Base-by-base conservation (phyloP, 345 rosid species). In the Firmiana major region DNA sequence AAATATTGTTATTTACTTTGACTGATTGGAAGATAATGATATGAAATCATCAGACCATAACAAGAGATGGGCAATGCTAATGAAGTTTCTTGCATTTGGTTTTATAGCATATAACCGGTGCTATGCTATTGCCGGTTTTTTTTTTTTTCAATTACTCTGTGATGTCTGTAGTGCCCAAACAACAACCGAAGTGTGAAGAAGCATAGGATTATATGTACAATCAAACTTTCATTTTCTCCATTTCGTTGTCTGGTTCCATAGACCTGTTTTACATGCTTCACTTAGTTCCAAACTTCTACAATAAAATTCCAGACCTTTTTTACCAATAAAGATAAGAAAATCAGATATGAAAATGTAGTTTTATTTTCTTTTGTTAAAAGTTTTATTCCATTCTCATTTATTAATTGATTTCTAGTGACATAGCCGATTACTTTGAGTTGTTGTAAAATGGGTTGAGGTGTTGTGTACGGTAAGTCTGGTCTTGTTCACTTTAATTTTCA, bases 141-240 rank as follows among this genome's bases (percentile, higher is more conserved):
- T 11, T 11, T 10, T 71, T 24, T 19, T 40, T 40, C 66, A 43
- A 11, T 77, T 17, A 59, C 48, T 17, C 28, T 68, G 31, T 24
- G 9, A n/a, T 19, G 46, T 48, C 70, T 48, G 48, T 57, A 58
- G 28, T 58, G 63, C 16, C 63, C 63, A 59, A 59, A 26, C 36
- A 59, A 26, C 36, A 59, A 59, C 63, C 7, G 12, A 59, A 26
- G 63, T 26, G 63, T 59, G 36, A 59, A 59, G 36, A 59, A 57
- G 26, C 71, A 48, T 78, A 48, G 76, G 80, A 78, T 71, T 51
- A 16, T 40, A 63, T 63, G 72, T 21, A 38, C 26, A 46, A 4
- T 53, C 54, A 62, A 57, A 9, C 48, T 9, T 57, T 49, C 19
- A 22, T 42, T 42, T 16, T 60, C 54, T 49, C 63, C 19, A 51